Conservation (phyloP, 768 basidiomycete species). For the Suillus subaureus region DNA sequence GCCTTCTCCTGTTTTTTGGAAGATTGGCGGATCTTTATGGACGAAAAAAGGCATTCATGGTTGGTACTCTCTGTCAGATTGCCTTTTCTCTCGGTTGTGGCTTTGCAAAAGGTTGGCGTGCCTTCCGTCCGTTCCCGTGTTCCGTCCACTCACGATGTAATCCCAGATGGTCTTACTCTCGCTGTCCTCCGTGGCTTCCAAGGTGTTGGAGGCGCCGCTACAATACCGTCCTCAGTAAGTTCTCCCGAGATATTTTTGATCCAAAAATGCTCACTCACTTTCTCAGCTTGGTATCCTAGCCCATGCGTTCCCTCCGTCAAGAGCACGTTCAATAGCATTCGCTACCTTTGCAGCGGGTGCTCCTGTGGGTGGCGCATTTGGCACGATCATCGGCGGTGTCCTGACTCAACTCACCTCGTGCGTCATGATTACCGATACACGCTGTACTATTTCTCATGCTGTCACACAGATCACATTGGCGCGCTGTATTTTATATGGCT, state of each 20-base stretch:
- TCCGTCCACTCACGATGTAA: neutral
- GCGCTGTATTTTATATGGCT: conserved; percentile 63
- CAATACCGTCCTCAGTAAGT: conserved; percentile 69
- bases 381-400: conserved; percentile 70
- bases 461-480: conserved; percentile 52
- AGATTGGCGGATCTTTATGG: conserved; percentile 83
- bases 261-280: conserved; percentile 9
- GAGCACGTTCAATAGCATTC: conserved; percentile 74
- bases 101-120: conserved; percentile 53
- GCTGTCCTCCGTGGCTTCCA: conserved; percentile 76
- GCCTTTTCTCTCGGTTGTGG: conserved; percentile 66
- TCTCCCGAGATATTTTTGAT: neutral
- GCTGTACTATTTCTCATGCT: conserved; percentile 7
- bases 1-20: conserved; percentile 75
- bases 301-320: conserved; percentile 69
- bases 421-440: conserved; percentile 11
- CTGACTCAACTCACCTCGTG: conserved; percentile 56
- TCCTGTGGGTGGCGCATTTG: conserved; percentile 77
- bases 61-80: conserved; percentile 56
- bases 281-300: conserved; percentile 80
- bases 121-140: neutral
- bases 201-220: conserved; percentile 79
- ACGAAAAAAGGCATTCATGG: conserved; percentile 64
- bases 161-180: conserved; percentile 57
- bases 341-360: conserved; percentile 85